Percentiles rank a stretch among this genome's conserved stretches.
phyloP scores from a whole-genome alignment of 192 early-diverging fungal genomes.

The Coemansia sp. region DNA sequence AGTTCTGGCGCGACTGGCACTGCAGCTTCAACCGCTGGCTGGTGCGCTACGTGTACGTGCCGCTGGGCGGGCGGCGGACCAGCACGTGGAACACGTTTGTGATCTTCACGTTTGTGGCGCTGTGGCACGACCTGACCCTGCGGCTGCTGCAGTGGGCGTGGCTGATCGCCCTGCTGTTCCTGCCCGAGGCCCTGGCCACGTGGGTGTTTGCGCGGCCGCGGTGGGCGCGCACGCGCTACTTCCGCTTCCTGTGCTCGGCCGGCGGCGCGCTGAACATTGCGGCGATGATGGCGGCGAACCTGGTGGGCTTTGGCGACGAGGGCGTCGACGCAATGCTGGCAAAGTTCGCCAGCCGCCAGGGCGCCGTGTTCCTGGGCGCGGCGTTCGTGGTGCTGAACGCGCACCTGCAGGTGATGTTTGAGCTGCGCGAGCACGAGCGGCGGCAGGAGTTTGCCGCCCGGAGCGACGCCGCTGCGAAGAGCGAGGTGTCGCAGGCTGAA shows the following conservation, averaged over 20 bases:
- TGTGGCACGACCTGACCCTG: conserved; percentile 94
- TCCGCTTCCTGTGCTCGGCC: conserved; percentile 71
- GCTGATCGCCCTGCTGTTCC: conserved; percentile 79
- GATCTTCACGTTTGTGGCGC: conserved; percentile 93
- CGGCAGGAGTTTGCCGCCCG: conserved; percentile 19
- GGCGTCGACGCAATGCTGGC: conserved; percentile 71
- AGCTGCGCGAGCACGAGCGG: conserved; percentile 71
- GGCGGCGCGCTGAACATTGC: conserved; percentile 86
- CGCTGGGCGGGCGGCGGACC: conserved; percentile 76
- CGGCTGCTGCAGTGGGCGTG: conserved; percentile 86
- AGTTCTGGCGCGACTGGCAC: conserved; percentile 98
- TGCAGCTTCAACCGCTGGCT: conserved; percentile 89
- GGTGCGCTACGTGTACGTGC: conserved; percentile 84
- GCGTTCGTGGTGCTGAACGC: conserved; percentile 57
- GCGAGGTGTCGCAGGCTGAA: background rate
- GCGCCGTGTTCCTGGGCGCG: conserved; percentile 49
- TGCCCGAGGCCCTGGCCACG: conserved; percentile 75
- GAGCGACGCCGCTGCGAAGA: background rate
- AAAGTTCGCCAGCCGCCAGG: conserved; percentile 55
- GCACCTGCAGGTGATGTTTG: conserved; percentile 76
- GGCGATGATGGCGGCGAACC: conserved; percentile 91
- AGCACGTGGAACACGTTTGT: conserved; percentile 75
- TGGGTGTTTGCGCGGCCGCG: conserved; percentile 38
- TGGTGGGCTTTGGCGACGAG: conserved; percentile 95
- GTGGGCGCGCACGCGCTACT: conserved; percentile 50